phyloP scores from a whole-genome alignment of 2,329 filamentous ascomycete species.

The Botrytis squamosa region DNA sequence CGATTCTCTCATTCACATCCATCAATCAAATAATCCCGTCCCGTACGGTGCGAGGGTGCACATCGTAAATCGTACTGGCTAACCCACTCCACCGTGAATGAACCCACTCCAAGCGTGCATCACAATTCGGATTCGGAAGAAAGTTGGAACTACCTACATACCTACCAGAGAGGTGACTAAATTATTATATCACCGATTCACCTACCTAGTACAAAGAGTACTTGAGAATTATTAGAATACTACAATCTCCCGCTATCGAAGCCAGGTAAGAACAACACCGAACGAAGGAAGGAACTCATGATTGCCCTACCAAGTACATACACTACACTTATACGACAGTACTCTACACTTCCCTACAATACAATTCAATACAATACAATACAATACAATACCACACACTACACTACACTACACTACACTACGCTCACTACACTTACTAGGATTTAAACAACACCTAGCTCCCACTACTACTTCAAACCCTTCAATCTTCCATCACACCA shows the following conservation, averaged over 20 bases:
- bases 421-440: background rate
- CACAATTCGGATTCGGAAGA: background rate
- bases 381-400: background rate
- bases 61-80: background rate
- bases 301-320: background rate
- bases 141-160: background rate
- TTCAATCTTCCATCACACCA: background rate
- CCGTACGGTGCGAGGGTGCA: background rate
- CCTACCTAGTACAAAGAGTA: background rate
- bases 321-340: too few species aligned
- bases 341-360: too few species aligned
- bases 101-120: slow-evolving; percentile 7
- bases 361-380: too few species aligned
- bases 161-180: background rate
- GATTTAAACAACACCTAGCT: background rate
- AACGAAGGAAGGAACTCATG: background rate
- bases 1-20: background rate
- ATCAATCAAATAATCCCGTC: background rate
- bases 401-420: background rate
- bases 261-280: background rate
- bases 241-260: background rate
- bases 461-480: background rate
- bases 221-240: background rate
- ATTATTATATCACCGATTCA: background rate
- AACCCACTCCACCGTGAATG: background rate